A percentile compares a stretch with the other conserved stretches of the same genome.
Conservation (phyloP, 208 protist species). For the Trypanosoma rangeli region DNA sequence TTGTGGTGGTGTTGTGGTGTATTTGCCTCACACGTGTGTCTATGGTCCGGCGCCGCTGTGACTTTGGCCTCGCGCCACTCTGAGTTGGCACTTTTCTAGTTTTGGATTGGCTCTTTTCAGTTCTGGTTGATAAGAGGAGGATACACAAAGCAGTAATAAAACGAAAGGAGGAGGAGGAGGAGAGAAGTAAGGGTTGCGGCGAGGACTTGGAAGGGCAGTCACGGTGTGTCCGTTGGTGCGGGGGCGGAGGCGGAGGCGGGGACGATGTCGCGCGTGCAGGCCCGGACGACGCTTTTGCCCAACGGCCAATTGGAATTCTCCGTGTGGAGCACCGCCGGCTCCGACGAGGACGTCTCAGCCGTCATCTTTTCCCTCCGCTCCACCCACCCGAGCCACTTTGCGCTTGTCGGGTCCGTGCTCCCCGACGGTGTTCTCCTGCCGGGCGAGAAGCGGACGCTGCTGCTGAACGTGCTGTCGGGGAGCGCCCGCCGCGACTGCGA, state of each 20-base stretch:
- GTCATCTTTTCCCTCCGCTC: constrained; percentile 67
- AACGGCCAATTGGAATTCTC: constrained; percentile 5
- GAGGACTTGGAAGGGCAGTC: not conserved
- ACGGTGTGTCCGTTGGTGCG: too few relatives aligned
- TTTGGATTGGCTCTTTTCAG: too few relatives aligned
- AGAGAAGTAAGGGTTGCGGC: not conserved
- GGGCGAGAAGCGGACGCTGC: constrained; percentile 34
- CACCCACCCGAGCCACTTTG: constrained; percentile 62
- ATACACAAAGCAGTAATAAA: not conserved
- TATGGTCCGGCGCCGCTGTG: too few relatives aligned
- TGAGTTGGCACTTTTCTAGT: too few relatives aligned
- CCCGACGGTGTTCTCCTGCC: constrained; percentile 53
- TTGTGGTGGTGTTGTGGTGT: too few relatives aligned
- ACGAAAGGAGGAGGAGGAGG: not conserved
- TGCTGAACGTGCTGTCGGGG: constrained; percentile 28
- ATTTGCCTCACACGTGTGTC: too few relatives aligned
- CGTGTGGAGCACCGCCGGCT: not conserved
- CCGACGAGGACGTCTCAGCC: constrained; percentile 7
- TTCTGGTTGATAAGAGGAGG: too few relatives aligned
- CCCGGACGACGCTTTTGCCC: not conserved
- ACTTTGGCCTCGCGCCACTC: too few relatives aligned
- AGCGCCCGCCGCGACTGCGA: not conserved
- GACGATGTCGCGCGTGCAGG: not conserved
- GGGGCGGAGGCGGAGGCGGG: too few relatives aligned
- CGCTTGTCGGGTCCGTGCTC: constrained; percentile 33